phyloP scores from a whole-genome alignment of 495 filamentous ascomycete species.

The Hypoxylon subgilvum region DNA sequence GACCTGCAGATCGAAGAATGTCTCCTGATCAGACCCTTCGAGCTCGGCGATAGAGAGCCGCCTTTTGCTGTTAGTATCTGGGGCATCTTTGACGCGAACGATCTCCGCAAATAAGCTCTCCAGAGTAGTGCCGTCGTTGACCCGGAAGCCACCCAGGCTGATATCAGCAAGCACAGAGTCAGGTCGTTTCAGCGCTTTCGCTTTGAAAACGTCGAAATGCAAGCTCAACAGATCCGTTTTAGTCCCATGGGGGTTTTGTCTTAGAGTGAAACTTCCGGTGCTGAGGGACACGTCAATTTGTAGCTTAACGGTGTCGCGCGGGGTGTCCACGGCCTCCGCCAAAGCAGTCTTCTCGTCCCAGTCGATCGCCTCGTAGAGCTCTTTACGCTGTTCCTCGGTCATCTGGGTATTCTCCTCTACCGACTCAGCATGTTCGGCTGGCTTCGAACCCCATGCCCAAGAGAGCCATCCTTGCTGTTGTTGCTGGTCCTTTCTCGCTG shows the following conservation, averaged over 20 bases:
- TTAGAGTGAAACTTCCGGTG: conserved; percentile 92
- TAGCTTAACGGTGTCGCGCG: conserved; percentile 87
- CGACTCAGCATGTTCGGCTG: conserved; percentile 56
- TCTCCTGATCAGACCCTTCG: conserved; percentile 63
- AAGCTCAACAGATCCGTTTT: conserved; percentile 81
- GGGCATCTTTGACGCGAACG: conserved; percentile 88
- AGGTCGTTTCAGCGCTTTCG: conserved; percentile 82
- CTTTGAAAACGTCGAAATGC: conserved; percentile 91
- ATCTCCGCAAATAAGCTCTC: conserved; percentile 91
- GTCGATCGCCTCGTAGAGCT: conserved; percentile 95
- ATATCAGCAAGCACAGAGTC: conserved; percentile 88
- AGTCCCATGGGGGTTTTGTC: conserved; percentile 81
- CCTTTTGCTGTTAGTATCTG: conserved; percentile 56
- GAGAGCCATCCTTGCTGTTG: conserved; percentile 79
- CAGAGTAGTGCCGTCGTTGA: conserved; percentile 94
- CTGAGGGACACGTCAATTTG: conserved; percentile 87
- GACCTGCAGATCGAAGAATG: conserved; percentile 89
- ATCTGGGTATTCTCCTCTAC: conserved; percentile 78
- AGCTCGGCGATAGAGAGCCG: conserved; percentile 67
- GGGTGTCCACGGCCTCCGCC: conserved; percentile 83
- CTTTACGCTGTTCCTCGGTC: conserved; percentile 93
- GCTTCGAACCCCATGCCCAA: conserved; percentile 86
- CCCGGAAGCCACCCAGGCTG: conserved; percentile 87
- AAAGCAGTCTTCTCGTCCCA: conserved; percentile 96
- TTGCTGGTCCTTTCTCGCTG: conserved; percentile 51